Percentiles rank a stretch among this genome's conserved stretches.
phyloP scores from a whole-genome alignment of 2,329 filamentous ascomycete genomes.

The Lasiodiplodia citricola region DNA sequence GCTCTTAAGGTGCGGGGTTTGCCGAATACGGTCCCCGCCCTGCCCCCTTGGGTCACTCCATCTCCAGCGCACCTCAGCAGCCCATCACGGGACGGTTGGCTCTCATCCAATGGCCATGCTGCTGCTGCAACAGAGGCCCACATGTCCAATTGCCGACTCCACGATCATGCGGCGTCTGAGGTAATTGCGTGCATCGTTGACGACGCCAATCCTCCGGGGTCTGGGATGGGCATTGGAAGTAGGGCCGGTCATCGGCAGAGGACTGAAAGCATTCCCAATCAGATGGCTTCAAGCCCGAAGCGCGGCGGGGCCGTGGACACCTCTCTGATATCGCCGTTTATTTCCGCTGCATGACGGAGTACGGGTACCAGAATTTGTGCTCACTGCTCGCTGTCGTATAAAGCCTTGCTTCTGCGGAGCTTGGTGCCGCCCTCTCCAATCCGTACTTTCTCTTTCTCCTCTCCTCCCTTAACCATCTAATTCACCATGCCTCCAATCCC shows the following conservation, averaged over 20 bases:
- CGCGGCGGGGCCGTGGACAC: background rate
- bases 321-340: conserved; percentile 28
- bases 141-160: background rate
- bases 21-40: background rate
- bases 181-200: background rate
- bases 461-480: background rate
- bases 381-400: background rate
- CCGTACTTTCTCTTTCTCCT: conserved; percentile 8
- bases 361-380: background rate
- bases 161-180: background rate
- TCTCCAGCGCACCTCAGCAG: background rate
- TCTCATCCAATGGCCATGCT: background rate
- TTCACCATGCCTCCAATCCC: conserved; percentile 30
- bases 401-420: background rate
- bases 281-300: background rate
- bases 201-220: background rate
- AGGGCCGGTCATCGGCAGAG: background rate
- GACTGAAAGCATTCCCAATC: background rate
- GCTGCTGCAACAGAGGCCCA: background rate
- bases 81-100: background rate
- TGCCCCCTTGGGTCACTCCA: background rate
- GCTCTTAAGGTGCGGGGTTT: background rate
- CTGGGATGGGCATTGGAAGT: background rate
- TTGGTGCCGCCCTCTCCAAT: background rate
- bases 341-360: conserved; percentile 10